Evolutionary conservation across 257 asterid species (phyloP).

Genomic region (Solanum piurae): DNA sequence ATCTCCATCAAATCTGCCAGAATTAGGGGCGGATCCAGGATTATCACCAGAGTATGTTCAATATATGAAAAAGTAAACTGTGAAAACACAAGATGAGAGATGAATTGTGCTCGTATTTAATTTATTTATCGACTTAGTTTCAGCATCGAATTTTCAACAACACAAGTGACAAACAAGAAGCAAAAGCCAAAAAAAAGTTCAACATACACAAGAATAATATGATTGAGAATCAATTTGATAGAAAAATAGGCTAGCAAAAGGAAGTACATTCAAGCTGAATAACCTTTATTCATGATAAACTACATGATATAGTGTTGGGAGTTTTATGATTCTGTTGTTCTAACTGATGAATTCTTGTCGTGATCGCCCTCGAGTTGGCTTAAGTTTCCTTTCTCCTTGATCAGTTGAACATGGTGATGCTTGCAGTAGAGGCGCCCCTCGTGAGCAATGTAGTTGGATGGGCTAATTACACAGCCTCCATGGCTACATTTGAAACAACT

Average conservation of each 20-base stretch:
- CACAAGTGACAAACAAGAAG: neutral
- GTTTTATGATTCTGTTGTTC: neutral
- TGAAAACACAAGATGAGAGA: neutral
- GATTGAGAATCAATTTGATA: neutral
- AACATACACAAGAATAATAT: neutral
- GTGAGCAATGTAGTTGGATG: conserved; percentile 82
- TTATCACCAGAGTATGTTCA: neutral
- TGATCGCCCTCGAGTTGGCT: conserved; percentile 89
- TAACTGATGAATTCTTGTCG: conserved; percentile 23
- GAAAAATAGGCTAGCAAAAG: neutral
- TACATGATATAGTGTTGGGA: neutral
- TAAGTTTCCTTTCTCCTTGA: conserved; percentile 95
- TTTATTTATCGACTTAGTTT: neutral
- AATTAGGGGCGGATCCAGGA: neutral
- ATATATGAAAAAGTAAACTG: neutral
- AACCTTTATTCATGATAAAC: neutral
- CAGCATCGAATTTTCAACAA: neutral
- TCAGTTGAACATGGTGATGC: conserved; percentile 90
- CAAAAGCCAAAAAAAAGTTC: neutral
- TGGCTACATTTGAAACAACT: conserved; percentile 87
- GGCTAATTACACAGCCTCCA: conserved; percentile 89
- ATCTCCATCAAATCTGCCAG: neutral
- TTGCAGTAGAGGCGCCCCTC: conserved; percentile 94
- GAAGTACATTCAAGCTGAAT: neutral
- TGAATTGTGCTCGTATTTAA: neutral